Conservation (phyloP, 306 rosid genomes). For the Styphnolobium japonicum region DNA sequence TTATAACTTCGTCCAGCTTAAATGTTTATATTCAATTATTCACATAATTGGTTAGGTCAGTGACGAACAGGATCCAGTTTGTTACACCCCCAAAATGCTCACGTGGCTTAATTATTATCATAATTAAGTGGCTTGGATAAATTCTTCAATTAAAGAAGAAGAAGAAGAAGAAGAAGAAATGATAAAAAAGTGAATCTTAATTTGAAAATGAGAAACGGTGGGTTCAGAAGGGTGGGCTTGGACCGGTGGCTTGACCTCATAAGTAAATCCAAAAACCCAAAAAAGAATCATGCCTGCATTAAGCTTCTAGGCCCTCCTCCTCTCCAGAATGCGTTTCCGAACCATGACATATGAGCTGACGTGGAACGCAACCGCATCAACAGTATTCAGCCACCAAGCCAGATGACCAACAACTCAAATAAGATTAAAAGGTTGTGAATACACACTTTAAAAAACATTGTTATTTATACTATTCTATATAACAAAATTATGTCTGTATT, state of each 20-base stretch:
- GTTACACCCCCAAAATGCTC: not conserved
- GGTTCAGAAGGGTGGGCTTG: slow-evolving; percentile 24
- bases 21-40: slow-evolving; percentile 21
- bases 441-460: not conserved
- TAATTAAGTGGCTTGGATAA: not conserved
- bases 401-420: not conserved
- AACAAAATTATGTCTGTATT: not conserved
- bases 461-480: not conserved
- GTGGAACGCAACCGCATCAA: slow-evolving; percentile 21
- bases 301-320: not conserved
- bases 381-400: not conserved
- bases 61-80: not conserved
- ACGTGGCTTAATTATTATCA: not conserved
- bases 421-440: not conserved
- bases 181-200: not conserved
- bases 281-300: not conserved
- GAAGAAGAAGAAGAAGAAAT: not conserved
- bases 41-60: not conserved
- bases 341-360: slow-evolving; percentile 24
- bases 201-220: not conserved
- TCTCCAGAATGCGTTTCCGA: not conserved
- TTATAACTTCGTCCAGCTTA: slow-evolving; percentile 8
- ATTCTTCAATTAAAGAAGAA: not conserved
- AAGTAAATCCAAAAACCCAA: not conserved
- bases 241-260: slow-evolving; percentile 1